Conservation (phyloP, 768 basidiomycete genomes). For the Podaxis sp. region DNA sequence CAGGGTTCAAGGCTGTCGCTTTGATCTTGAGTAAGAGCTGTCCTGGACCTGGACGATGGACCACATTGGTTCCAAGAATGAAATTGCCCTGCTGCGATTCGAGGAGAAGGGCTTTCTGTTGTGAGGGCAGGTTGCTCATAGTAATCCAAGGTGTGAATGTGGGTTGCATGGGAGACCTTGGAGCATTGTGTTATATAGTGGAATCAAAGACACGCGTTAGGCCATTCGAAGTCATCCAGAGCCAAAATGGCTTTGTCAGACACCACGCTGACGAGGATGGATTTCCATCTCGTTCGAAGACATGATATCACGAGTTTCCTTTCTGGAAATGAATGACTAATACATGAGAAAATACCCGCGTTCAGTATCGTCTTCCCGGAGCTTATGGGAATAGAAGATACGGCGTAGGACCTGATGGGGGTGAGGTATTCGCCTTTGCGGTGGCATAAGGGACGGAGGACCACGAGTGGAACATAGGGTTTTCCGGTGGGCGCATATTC, state of each 20-base stretch:
- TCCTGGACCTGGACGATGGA: slow-evolving; percentile 39
- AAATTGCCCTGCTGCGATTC: slow-evolving; percentile 23
- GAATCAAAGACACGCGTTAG: neutral
- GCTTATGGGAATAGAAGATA: no score
- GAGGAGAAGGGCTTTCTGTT: slow-evolving; percentile 25
- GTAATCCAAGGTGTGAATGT: neutral
- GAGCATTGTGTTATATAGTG: neutral
- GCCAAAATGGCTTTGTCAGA: neutral
- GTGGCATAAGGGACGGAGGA: no score
- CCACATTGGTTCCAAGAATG: slow-evolving; percentile 24
- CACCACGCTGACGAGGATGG: neutral
- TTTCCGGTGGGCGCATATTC: no score
- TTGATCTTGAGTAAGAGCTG: slow-evolving; percentile 45
- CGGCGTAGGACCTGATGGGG: no score
- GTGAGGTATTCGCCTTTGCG: no score
- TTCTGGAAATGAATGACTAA: neutral
- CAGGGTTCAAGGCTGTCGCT: slow-evolving; percentile 47
- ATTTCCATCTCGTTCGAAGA: neutral
- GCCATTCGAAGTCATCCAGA: neutral
- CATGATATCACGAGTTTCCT: neutral
- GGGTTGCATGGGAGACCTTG: neutral
- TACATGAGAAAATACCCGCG: no score
- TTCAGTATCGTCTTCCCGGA: no score
- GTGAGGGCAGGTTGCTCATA: neutral
- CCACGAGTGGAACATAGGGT: no score